phyloP scores from a whole-genome alignment of 1,139 yeast genomes.

The Kodamaea suecica region DNA sequence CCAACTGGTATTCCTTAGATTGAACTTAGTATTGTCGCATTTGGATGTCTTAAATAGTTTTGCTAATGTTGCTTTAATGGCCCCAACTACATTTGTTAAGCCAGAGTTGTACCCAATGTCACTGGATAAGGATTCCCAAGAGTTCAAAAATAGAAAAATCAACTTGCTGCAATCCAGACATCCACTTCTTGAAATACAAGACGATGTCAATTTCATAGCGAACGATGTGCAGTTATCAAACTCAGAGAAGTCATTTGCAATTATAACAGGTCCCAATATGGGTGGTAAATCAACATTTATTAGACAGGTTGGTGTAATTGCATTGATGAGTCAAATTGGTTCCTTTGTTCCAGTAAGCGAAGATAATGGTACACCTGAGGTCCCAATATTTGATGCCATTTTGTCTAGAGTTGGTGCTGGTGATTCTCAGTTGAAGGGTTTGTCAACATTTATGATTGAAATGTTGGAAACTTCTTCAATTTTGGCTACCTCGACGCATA shows the following conservation, averaged over 20 bases:
- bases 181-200: conserved; percentile 91
- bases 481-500: conserved; percentile 76
- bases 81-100: conserved; percentile 76
- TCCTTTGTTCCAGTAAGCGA: conserved; percentile 70
- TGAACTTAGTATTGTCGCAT: conserved; percentile 64
- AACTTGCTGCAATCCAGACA: conserved; percentile 75
- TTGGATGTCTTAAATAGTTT: conserved; percentile 82
- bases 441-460: conserved; percentile 96
- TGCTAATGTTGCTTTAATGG: conserved; percentile 81
- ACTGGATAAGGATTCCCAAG: conserved; percentile 19
- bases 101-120: conserved; percentile 60
- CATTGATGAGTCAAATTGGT: conserved; percentile 89
- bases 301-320: conserved; percentile 85
- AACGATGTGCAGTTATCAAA: conserved; percentile 66
- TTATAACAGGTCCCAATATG: conserved; percentile 98
- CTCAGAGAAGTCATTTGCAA: conserved; percentile 58
- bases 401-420: conserved; percentile 98
- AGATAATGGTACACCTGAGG: conserved; percentile 58
- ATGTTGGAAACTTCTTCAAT: conserved; percentile 96
- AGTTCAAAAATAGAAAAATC: conserved; percentile 47
- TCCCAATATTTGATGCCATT: conserved; percentile 85
- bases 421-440: conserved; percentile 93
- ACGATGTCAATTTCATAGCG: conserved; percentile 80
- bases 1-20: conserved; percentile 66
- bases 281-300: conserved; percentile 97